Evolutionary conservation across 2,329 filamentous ascomycete species (phyloP), one percentile per base, ranked within the genome.

Genomic region (Emergomyces orientalis): DNA sequence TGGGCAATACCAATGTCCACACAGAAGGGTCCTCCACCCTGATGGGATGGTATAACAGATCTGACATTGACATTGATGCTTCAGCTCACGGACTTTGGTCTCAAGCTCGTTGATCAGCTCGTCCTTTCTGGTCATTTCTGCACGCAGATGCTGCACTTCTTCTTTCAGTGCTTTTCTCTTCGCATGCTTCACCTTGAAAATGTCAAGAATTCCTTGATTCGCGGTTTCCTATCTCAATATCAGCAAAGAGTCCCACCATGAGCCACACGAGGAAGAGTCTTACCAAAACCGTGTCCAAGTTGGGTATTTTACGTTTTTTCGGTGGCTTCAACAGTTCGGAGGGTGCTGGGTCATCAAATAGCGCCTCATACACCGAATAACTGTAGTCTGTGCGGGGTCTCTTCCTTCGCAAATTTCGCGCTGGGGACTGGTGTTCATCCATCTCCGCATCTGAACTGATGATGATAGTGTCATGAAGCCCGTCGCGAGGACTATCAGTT

Each of bases 141-240:
- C 32, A 32, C 32, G 7, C 32, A 32, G 32, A 32, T 32, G 32
- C 32, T 32, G 59, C 47, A 61, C 47, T 61, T 61, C 45, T 54
- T 61, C 30, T n/a, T 61, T 30, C 45, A 61, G 47, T 37, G 13
- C 17, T n/a, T 54, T 52, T 17, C 27, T 52, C 59, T 51, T 34
- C 17, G 14, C 59, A 61, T 22, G n/a, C 59, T 61, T 22, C 13
- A 43, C 47, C 30, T 61, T 32, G 59, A 61, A 52, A 51, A 52
- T 41, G 22, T 25, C 30, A 47, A 43, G 9, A 60, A 60, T 60
- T 60, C 25, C 39, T 39, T 60, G 43, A 19, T 60, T 60, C 22
- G 27, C 32, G 6, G 58, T 60, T 60, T 47, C 43, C 58, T 60
- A 60, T 47, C 58, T 60, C 58, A 60, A 60, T 49, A 49, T 60